Base-by-base conservation (phyloP, 1,139 yeast genomes). In the Saccharomyces hybrid region DNA sequence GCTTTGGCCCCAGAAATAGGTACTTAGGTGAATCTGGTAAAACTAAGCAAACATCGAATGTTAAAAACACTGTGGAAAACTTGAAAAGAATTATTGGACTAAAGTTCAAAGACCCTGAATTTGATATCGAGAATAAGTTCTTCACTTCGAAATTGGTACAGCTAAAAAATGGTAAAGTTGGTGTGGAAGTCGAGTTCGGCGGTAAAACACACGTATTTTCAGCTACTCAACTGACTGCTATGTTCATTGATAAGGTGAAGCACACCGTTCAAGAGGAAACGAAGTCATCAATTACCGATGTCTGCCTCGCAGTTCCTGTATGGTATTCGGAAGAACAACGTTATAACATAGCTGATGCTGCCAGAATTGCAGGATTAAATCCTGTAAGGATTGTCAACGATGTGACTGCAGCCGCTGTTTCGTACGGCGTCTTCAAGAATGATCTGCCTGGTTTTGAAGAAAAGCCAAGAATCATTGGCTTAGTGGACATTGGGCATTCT, bases 321-420 rank as follows among this genome's bases (percentile, higher is more conserved):
- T 93, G 98, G 98, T 93, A 88, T 81, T 84, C 96, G 57, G 98
- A 93, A 75, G 84, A 80, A 70, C 98, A 93, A 79, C 90, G 99
- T 76, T 91, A 96, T 71, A 97, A 97, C 61, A 85, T 95, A 64
- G 81, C 90, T 59, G 99, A 95, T 72, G 97, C 99, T 57, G 93
- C 97, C 69, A 82, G 81, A 71, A 87, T 93, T 73, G 98, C 99
- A 59, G 97, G 97, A 60, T 82, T 93, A 71, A 93, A 93, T 83
- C 97, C 99, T 58, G 97, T 93, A 59, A 87, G 99, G 81, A 84
- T 93, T 63, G 96, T 93, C 67, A 93, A 93, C 73, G 99, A 93
- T 73, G 84, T 88, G 61, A 91, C 99, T 57, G 98, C 99, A 59
- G 99, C 99, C 57, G 98, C 97, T 64, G 97, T 95, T 63, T 96